A percentile compares a stretch with the other conserved stretches of the same genome.
phyloP scores from a whole-genome alignment of 192 early-diverging fungal species.

The Entomortierella beljakovae region DNA sequence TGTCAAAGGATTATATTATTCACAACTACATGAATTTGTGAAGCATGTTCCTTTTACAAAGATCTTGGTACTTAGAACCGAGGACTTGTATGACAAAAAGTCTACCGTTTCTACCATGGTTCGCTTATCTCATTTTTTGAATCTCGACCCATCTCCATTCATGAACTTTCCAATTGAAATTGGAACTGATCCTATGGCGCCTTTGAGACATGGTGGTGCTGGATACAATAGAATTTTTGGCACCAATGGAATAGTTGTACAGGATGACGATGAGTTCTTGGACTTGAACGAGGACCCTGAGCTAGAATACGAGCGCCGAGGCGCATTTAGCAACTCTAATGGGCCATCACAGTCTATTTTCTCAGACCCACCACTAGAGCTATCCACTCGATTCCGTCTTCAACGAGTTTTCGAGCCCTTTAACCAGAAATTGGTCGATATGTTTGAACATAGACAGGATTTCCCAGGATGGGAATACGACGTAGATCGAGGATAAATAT shows the following conservation, averaged over 20 bases:
- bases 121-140: constrained; percentile 45
- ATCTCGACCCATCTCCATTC: constrained; percentile 47
- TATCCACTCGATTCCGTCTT: constrained; percentile 60
- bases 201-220: constrained; percentile 33
- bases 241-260: constrained; percentile 14
- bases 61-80: constrained; percentile 46
- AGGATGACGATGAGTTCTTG: constrained; percentile 35
- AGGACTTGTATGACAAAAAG: constrained; percentile 46
- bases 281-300: constrained; percentile 26
- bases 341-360: constrained; percentile 15
- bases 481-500: constrained; percentile 58
- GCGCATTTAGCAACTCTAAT: neutral
- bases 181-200: constrained; percentile 49
- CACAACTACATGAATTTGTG: constrained; percentile 51
- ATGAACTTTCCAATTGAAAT: constrained; percentile 50
- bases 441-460: constrained; percentile 60
- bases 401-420: constrained; percentile 60
- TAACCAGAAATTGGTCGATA: constrained; percentile 56
- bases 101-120: constrained; percentile 52
- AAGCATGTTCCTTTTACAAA: constrained; percentile 53
- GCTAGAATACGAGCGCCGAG: constrained; percentile 29
- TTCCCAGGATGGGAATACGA: constrained; percentile 66
- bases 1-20: constrained; percentile 52
- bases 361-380: constrained; percentile 48
- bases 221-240: constrained; percentile 42